Evolutionary conservation across 495 filamentous ascomycete species (phyloP), one percentile per base, ranked within the genome.

Genomic region (Parmelia sp.): DNA sequence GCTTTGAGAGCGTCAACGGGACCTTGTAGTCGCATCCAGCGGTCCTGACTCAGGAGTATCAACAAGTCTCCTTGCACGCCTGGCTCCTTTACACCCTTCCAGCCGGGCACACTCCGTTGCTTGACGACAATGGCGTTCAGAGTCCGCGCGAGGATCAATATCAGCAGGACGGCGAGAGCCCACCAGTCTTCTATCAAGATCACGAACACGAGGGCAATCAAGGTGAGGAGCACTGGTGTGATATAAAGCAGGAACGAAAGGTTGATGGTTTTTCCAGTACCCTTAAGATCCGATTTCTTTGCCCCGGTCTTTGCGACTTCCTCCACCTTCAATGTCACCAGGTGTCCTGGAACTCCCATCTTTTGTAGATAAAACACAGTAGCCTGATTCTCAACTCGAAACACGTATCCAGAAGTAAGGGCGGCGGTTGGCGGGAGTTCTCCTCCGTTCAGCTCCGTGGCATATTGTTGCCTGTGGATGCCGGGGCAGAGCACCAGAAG

Each of bases 401-500:
- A 79, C 10, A 75, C 74, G 23, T 69, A 78, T 33, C 73, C 81
- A 66, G 67, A 74, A 33, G 65, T 77, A 71, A 73, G 53, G 12
- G 67, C 67, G 7, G 68, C 71, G n/a, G 55, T 62, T 7, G 70
- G 63, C 0, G 68, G 71, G 51, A 62, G 68, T 53, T 72, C 76
- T 5, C 74, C 76, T 62, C 65, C 51, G 68, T 74, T 76, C 35
- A 77, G 65, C 27, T 72, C 71, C 11, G 72, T 37, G 4, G 82
- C 83, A 7, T 75, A 70, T 66, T 87, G 84, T 65, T 87, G 83
- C 58, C 78, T 79, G 74, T 87, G 84, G 51, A 87, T 67, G 4
- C 84, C 84, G 0, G 85, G 85, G 21, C 80, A 82, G 0, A 87
- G 75, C 31, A 86, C 69, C 8, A 87, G 71, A 25, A 71, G 71